A percentile compares a stretch with the other conserved stretches of the same genome.
These are phyloP conservation scores for Kwoniella shandongensis DNA, from an alignment of 768 basidiomycete species.

Conservation along the genomic window DNA sequence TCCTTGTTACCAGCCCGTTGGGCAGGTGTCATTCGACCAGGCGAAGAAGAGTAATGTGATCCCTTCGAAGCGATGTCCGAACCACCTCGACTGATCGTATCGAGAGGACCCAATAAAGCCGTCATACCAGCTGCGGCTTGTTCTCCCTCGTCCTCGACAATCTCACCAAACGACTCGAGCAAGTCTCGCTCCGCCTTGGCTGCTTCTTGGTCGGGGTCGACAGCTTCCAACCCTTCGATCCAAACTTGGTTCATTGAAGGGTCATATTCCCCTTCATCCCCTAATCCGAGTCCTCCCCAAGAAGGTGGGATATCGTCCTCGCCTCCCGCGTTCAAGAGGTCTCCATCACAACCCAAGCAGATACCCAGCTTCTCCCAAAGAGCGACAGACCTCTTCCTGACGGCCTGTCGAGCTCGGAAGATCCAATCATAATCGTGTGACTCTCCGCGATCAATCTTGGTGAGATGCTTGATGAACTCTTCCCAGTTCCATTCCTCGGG, in stretches of 20 bases:
- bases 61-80: slow-evolving; percentile 20
- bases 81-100: slow-evolving; percentile 44
- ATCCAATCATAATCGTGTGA: slow-evolving; percentile 74
- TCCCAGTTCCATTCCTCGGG: slow-evolving; percentile 67
- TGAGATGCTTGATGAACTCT: slow-evolving; percentile 71
- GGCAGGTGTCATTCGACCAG: slow-evolving; percentile 26
- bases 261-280: slow-evolving; percentile 43
- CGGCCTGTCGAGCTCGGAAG: slow-evolving; percentile 68
- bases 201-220: slow-evolving; percentile 26
- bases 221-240: slow-evolving; percentile 45
- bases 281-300: slow-evolving; percentile 42
- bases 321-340: slow-evolving; percentile 58
- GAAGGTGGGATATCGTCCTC: slow-evolving; percentile 51
- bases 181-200: slow-evolving; percentile 23
- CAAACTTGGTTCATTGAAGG: slow-evolving; percentile 40
- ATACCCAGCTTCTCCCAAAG: slow-evolving; percentile 90
- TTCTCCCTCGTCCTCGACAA: slow-evolving; percentile 39
- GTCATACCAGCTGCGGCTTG: slow-evolving; percentile 44
- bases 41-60: slow-evolving; percentile 8
- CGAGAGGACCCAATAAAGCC: slow-evolving; percentile 37
- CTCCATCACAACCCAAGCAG: slow-evolving; percentile 81
- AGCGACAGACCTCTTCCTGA: slow-evolving; percentile 74
- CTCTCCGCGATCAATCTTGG: slow-evolving; percentile 53
- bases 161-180: slow-evolving; percentile 33
- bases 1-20: slow-evolving; percentile 26